Evolutionary conservation across 2,329 filamentous ascomycete genomes (phyloP).

Genomic region (Colletotrichum echinochloae): DNA sequence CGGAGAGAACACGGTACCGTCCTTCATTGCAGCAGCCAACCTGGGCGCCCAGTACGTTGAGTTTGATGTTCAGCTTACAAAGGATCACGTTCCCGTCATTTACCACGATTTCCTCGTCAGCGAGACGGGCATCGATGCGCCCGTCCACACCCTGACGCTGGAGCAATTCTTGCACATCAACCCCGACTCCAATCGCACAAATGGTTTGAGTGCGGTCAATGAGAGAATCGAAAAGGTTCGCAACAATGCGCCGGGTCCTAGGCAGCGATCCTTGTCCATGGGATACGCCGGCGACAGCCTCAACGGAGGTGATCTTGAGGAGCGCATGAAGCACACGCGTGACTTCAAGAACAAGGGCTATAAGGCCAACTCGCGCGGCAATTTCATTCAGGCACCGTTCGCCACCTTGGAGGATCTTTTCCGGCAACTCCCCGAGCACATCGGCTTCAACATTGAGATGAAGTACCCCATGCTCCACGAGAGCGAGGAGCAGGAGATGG

Average conservation of each 20-base stretch:
- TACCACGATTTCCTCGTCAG: conserved; percentile 99
- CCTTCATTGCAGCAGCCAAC: conserved; percentile 96
- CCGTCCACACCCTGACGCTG: conserved; percentile 92
- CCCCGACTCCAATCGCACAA: conserved; percentile 53
- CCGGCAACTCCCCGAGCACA: conserved; percentile 80
- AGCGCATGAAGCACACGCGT: conserved; percentile 96
- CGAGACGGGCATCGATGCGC: conserved; percentile 96
- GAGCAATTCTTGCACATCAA: conserved; percentile 96
- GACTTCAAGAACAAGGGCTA: conserved; percentile 96
- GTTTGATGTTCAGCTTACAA: conserved; percentile 96
- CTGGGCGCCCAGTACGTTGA: conserved; percentile 82
- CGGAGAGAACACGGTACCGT: conserved; percentile 95
- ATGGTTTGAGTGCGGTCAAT: conserved; percentile 45
- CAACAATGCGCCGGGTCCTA: conserved; percentile 48
- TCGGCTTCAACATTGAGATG: conserved; percentile 99
- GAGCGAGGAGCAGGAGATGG: conserved; percentile 95
- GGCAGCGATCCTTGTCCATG: conserved; percentile 67
- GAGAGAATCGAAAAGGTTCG: conserved; percentile 47
- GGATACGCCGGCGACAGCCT: conserved; percentile 59
- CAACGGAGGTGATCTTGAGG: conserved; percentile 62
- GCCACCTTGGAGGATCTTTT: conserved; percentile 96
- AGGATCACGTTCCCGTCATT: conserved; percentile 97
- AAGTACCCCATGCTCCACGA: conserved; percentile 99
- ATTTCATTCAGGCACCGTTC: conserved; percentile 96
- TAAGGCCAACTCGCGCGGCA: conserved; percentile 94